Conservation (phyloP, 768 basidiomycete genomes). For the Termitomyces sp. region DNA sequence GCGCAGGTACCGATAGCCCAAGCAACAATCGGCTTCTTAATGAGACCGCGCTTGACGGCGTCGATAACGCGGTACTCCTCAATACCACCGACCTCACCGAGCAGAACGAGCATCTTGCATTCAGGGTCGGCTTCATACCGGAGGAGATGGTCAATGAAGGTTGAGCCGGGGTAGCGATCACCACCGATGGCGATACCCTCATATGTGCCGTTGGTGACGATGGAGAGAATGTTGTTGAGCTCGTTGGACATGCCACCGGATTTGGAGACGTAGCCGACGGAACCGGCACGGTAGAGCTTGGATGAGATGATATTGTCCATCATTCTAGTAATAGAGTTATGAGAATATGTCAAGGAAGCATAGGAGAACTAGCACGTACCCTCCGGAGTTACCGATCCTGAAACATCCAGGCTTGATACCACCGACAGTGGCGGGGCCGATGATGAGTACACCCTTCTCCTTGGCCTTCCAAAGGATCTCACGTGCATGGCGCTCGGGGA, state of each 20-base stretch:
- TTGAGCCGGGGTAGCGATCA: conserved; percentile 97
- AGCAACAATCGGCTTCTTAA: conserved; percentile 98
- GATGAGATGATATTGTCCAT: conserved; percentile 99
- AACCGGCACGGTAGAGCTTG: conserved; percentile 96
- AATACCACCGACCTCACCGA: conserved; percentile 98
- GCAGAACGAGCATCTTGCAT: conserved; percentile 98
- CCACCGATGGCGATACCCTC: conserved; percentile 99
- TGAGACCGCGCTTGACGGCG: conserved; percentile 87
- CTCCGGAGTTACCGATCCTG: conserved; percentile 99
- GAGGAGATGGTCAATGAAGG: conserved; percentile 98
- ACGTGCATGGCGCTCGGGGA: conserved; percentile 94
- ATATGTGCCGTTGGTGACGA: conserved; percentile 96
- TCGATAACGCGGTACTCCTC: conserved; percentile 99
- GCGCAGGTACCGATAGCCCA: conserved; percentile 99
- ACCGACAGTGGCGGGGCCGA: conserved; percentile 96
- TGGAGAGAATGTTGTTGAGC: conserved; percentile 98
- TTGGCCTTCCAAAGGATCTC: conserved; percentile 90
- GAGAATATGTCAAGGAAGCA: not conserved
- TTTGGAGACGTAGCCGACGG: conserved; percentile 98
- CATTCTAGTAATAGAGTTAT: conserved; percentile 54
- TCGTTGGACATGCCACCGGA: conserved; percentile 99
- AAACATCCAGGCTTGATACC: conserved; percentile 99
- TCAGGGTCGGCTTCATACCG: conserved; percentile 96
- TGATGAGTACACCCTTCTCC: conserved; percentile 83
- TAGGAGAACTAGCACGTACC: conserved; percentile 39